Base-by-base conservation (phyloP, 345 rosid genomes). In the Raphanus raphanistrum region DNA sequence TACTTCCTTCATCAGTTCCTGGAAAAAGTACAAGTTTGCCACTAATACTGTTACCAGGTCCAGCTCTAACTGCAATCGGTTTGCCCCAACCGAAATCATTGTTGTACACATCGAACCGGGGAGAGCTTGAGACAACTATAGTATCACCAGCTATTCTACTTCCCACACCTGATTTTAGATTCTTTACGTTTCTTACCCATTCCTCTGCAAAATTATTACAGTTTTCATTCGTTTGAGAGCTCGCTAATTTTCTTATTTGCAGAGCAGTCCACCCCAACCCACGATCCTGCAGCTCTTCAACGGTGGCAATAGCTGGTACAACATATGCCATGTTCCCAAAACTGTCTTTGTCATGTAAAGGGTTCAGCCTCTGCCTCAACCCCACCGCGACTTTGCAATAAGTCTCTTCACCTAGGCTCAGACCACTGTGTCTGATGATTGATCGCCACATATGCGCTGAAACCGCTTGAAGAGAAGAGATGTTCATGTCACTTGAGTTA, bases 401-500 rank as follows among this genome's bases (percentile, higher is more conserved):
- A 1, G 4, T n/a, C 66, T 63, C 65, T 54, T 4, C 71, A 54
- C 54, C 75, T 11, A 3, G 3, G 66, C 32, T 57, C 6, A 79
- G 7, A 17, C 64, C 52, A 33, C 63, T 17, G 17, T 70, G 61
- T 26, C 8, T 41, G 0, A 12, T 12, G 0, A 79, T 50, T n/a
- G 45, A 35, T 41, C 17, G 7, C 87, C 85, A 82, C 6, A 43
- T 43, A 43, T 43, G 50, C n/a, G n/a, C 50, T 11, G 50, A 43
- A 1, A 43, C 50, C 16, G 75, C 72, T 67, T 84, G 84, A 52
- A 84, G 75, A 16, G 84, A 78, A 1, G 86, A 81, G 9, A 84
- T 75, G 57, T 2, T 57, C 29, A 8, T 0, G 11, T 50, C 60
- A 36, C 10, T 31, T 0, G 63, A 45, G 21, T 75, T 50, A 7